Evolutionary conservation across 1,284 basidiomycete species (phyloP), one percentile per base, ranked within the genome.

Genomic region (Rhodotorula sp.): DNA sequence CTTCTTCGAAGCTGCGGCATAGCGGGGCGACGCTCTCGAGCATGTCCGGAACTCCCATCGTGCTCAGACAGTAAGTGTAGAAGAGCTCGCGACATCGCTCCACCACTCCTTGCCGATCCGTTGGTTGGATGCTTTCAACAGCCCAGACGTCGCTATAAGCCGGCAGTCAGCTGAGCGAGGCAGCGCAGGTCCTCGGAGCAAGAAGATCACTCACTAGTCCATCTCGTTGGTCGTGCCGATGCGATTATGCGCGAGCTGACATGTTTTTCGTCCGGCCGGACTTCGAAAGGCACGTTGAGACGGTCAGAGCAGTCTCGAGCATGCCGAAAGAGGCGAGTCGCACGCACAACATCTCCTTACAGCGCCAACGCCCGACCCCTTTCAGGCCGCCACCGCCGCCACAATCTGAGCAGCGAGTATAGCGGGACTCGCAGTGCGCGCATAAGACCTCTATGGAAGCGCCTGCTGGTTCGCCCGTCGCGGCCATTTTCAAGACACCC

Each of bases 291-390:
- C 22, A 24, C 12, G 30, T 20, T 6, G 26, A 18, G 29, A 22
- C 42, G n/a, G 37, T 42, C 56, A 44, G 56, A 22, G 5, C 15
- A 17, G 8, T 10, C 24, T 15, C 24, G 22, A 26, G 5, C 14
- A 26, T 17, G 8, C 26, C 18, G 29, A 26, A 54, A 54, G 26
- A 29, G n/a, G 51, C 51, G 8, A 14, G 18, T 18, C 12, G 1
- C 24, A 58, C 42, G 42, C 8, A 59, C 57, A 74, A 74, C 48
- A 74, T 49, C 56, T 74, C 70, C 56, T 68, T 68, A 49, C 64
- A 66, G 10, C 73, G 62, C 73, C 73, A 74, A 3, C 70, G 67
- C 18, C 73, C 73, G 48, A 74, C 68, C 8, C 72, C 72, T 57
- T 70, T 70, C 26, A 58, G 56, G 1, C 73, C 73, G 24, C 73